These are phyloP conservation scores for Chytriomyces sp. DNA, from an alignment of 192 early-diverging fungal species.

Conservation along the genomic window DNA sequence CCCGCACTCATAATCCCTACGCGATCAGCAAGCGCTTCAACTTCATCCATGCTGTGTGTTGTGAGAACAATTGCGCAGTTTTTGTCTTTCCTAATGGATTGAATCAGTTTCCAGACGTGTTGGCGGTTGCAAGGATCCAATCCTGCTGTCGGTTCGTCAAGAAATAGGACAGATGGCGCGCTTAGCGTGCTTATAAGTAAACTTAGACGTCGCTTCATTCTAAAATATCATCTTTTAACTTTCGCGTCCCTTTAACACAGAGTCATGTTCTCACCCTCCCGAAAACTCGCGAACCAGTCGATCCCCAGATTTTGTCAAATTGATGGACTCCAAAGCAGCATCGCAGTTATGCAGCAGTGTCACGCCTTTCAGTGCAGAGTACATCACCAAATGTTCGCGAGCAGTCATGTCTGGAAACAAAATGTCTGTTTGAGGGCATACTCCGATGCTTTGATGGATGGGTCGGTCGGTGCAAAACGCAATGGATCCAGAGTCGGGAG, in stretches of 20 bases:
- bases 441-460: slow-evolving; percentile 54
- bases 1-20: slow-evolving; percentile 77
- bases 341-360: slow-evolving; percentile 41
- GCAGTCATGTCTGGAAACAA: slow-evolving; percentile 71
- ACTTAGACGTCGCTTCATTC: slow-evolving; percentile 63
- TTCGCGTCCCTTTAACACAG: not conserved
- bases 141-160: slow-evolving; percentile 54
- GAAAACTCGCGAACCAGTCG: slow-evolving; percentile 60
- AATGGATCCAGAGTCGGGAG: slow-evolving; percentile 49
- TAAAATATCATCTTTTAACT: slow-evolving; percentile 28
- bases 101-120: slow-evolving; percentile 70
- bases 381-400: slow-evolving; percentile 67
- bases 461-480: not conserved
- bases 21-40: slow-evolving; percentile 62
- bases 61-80: slow-evolving; percentile 64
- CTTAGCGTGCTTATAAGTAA: slow-evolving; percentile 65
- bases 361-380: slow-evolving; percentile 68
- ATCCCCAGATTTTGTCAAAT: slow-evolving; percentile 63
- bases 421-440: slow-evolving; percentile 75
- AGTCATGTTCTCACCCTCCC: slow-evolving; percentile 45
- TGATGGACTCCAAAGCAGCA: slow-evolving; percentile 61
- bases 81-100: slow-evolving; percentile 64
- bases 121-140: slow-evolving; percentile 75
- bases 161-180: slow-evolving; percentile 57
- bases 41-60: slow-evolving; percentile 77